phyloP scores from a whole-genome alignment of 2,329 filamentous ascomycete species.

The Aquanectria penicillioides region DNA sequence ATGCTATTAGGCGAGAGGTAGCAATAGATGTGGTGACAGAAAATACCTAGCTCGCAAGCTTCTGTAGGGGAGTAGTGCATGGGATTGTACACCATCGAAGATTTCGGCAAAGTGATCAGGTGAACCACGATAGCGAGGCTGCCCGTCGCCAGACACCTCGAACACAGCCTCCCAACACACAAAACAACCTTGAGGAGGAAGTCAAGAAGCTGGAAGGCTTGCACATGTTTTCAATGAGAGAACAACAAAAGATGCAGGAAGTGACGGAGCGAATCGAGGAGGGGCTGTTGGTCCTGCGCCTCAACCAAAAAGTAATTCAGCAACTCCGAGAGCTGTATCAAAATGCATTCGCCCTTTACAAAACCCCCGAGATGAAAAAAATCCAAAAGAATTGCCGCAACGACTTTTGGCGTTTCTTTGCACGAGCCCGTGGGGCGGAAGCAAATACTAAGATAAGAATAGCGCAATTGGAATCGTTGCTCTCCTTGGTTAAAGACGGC shows the following conservation, averaged over 20 bases:
- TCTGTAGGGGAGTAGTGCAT: neutral
- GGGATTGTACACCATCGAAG: too few relatives aligned
- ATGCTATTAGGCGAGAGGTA: neutral
- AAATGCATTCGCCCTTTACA: slow-evolving; percentile 6
- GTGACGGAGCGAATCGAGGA: slow-evolving; percentile 23
- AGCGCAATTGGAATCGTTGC: slow-evolving; percentile 15
- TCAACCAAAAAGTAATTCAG: slow-evolving; percentile 24
- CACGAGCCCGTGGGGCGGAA: neutral
- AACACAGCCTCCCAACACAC: too few relatives aligned
- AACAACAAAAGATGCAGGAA: slow-evolving; percentile 16
- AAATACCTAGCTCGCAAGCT: neutral
- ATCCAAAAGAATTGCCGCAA: neutral
- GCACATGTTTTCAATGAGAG: slow-evolving; percentile 9
- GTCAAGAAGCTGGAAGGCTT: slow-evolving; percentile 1
- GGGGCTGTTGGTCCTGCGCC: slow-evolving; percentile 18
- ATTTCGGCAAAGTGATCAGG: neutral
- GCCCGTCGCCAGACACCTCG: too few relatives aligned
- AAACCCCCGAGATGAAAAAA: neutral
- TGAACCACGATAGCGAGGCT: neutral
- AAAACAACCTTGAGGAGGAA: neutral
- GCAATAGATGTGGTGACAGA: neutral
- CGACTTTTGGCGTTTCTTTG: neutral
- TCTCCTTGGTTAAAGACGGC: slow-evolving; percentile 16
- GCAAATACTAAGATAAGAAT: slow-evolving; percentile 17
- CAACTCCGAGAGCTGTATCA: slow-evolving; percentile 28